phyloP scores from a whole-genome alignment of 495 filamentous ascomycete genomes.

The Aspergillus ostianus region DNA sequence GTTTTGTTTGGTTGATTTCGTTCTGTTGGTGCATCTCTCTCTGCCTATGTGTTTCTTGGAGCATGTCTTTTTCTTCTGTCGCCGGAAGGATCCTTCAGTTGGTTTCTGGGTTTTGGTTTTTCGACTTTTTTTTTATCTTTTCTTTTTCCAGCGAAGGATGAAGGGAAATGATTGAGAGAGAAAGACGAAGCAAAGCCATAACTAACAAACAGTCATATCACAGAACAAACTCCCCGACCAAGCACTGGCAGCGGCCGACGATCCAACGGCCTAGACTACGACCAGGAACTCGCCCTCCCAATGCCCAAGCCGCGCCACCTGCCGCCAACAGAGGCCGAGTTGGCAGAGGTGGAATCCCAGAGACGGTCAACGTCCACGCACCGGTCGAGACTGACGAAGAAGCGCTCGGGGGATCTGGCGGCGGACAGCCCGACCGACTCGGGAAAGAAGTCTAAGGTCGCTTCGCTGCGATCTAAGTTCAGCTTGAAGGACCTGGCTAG shows the following conservation, averaged over 20 bases:
- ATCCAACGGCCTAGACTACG: conserved; percentile 28
- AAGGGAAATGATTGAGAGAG: neutral
- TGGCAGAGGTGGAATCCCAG: conserved; percentile 6
- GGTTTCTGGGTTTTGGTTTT: conserved; percentile 1
- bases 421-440: neutral
- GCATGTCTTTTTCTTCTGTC: neutral
- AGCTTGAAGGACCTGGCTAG: conserved; percentile 36
- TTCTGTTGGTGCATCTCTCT: no score
- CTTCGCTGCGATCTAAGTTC: conserved; percentile 30
- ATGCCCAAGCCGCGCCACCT: conserved; percentile 30
- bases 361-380: neutral
- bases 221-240: neutral
- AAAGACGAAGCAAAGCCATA: neutral
- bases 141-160: neutral
- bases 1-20: neutral
- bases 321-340: conserved; percentile 3
- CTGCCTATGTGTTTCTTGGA: neutral
- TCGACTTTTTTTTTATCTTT: neutral
- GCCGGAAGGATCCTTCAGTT: neutral
- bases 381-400: neutral
- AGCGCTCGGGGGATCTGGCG: neutral
- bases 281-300: conserved; percentile 29
- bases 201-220: neutral
- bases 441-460: conserved; percentile 28
- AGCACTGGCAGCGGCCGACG: neutral